A percentile compares a stretch with the other conserved stretches of the same genome.
Evolutionary conservation across 805 yeast genomes (phyloP).

Genomic region (Teunomyces pallodes): DNA sequence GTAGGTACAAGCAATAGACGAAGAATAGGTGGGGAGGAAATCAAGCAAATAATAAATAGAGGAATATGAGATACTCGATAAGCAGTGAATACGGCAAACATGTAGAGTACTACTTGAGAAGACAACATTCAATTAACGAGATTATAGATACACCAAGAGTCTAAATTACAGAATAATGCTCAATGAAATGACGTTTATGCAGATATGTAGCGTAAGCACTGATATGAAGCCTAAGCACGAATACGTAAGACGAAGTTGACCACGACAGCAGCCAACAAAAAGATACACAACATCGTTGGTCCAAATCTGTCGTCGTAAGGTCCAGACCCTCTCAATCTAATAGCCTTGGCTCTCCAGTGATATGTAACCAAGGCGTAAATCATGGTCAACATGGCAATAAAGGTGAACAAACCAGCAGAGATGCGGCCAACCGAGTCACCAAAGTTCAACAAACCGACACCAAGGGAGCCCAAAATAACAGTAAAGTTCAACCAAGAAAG

Average conservation of each 20-base stretch:
- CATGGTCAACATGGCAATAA: slow-evolving; percentile 98
- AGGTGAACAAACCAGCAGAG: slow-evolving; percentile 90
- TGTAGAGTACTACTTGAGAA: too few species aligned
- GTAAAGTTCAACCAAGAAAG: slow-evolving; percentile 98
- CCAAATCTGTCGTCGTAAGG: slow-evolving; percentile 99
- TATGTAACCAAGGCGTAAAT: slow-evolving; percentile 90
- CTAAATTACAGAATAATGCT: not conserved
- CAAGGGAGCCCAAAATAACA: slow-evolving; percentile 94
- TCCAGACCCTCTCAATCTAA: slow-evolving; percentile 95
- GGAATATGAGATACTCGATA: too few species aligned
- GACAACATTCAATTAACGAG: too few species aligned
- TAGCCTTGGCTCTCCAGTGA: slow-evolving; percentile 99
- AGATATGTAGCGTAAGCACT: not conserved
- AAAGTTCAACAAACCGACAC: slow-evolving; percentile 92
- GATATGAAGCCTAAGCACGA: slow-evolving; percentile 37
- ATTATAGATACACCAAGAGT: not conserved
- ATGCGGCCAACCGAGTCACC: slow-evolving; percentile 93
- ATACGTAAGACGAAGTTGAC: slow-evolving; percentile 88
- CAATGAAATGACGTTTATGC: not conserved
- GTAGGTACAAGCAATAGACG: slow-evolving; percentile 28
- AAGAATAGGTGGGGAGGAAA: not conserved
- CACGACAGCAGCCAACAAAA: slow-evolving; percentile 87
- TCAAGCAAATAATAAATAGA: not conserved
- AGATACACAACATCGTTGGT: slow-evolving; percentile 95
- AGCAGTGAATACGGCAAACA: too few species aligned